phyloP scores from a whole-genome alignment of 75 land plant species.

The Isoetes taiwanensis region DNA sequence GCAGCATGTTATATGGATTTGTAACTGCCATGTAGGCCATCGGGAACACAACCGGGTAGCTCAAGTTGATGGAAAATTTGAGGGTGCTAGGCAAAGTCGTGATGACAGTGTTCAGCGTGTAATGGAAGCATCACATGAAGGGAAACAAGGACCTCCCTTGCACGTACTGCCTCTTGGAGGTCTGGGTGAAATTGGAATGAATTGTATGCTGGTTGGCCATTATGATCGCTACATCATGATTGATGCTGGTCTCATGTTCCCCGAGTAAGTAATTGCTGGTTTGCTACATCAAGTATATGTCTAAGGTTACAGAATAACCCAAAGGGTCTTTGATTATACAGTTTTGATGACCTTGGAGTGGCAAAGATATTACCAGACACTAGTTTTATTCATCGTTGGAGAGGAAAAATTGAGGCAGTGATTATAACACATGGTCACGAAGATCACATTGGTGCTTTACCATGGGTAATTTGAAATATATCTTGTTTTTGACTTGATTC shows the following conservation, averaged over 20 bases:
- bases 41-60: too few species aligned
- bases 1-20: too few species aligned
- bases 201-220: conserved; percentile 99
- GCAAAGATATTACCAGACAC: conserved; percentile 91
- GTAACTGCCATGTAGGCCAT: too few species aligned
- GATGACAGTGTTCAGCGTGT: conserved; percentile 85
- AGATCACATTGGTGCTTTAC: conserved; percentile 99
- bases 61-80: conserved; percentile 10
- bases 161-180: conserved; percentile 98
- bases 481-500: conserved; percentile 5
- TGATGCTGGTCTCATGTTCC: conserved; percentile 99
- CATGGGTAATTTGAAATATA: conserved; percentile 61
- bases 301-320: too few species aligned
- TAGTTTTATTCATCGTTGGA: conserved; percentile 84
- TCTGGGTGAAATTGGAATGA: conserved; percentile 99
- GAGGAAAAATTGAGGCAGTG: conserved; percentile 95
- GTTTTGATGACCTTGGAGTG: conserved; percentile 89
- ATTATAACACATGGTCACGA: conserved; percentile 98
- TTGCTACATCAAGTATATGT: too few species aligned
- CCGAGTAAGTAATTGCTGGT: conserved; percentile 66
- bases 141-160: conserved; percentile 80
- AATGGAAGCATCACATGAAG: conserved; percentile 88
- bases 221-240: conserved; percentile 95
- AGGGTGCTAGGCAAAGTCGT: conserved; percentile 67
- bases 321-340: too few species aligned